phyloP scores from a whole-genome alignment of 768 basidiomycete genomes.

The Termitomyces bulborhizus region DNA sequence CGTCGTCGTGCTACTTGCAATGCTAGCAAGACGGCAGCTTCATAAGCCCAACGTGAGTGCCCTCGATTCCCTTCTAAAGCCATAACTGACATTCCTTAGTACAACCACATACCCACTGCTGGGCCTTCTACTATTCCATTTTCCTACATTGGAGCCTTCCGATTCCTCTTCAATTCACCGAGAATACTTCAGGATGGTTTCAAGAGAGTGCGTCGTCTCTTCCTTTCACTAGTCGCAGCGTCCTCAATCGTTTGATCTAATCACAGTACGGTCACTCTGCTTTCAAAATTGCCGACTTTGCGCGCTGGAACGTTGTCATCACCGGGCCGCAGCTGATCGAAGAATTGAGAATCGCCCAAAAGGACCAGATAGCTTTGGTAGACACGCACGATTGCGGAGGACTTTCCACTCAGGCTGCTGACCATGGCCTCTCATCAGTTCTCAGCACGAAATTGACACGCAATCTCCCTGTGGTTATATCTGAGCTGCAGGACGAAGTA shows the following conservation, averaged over 20 bases:
- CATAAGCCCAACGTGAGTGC: slow-evolving; percentile 6
- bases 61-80: neutral
- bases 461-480: slow-evolving; percentile 6
- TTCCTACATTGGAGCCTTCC: slow-evolving; percentile 18
- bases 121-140: slow-evolving; percentile 14
- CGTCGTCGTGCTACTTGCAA: neutral
- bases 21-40: neutral
- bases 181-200: slow-evolving; percentile 5
- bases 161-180: slow-evolving; percentile 9
- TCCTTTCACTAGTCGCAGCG: neutral
- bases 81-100: slow-evolving; percentile 9
- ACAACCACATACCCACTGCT: slow-evolving; percentile 20
- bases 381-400: neutral
- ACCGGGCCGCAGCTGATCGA: slow-evolving; percentile 14
- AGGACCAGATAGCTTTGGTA: neutral
- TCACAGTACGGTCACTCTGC: neutral
- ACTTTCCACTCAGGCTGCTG: neutral
- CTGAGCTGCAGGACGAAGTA: slow-evolving; percentile 8
- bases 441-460: slow-evolving; percentile 10
- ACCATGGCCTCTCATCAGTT: neutral
- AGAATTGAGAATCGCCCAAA: slow-evolving; percentile 14
- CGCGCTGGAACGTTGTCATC: slow-evolving; percentile 19
- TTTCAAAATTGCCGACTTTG: slow-evolving; percentile 22
- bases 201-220: slow-evolving; percentile 1
- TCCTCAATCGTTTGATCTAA: no score